These are phyloP conservation scores for Colletotrichum coccodes DNA, from an alignment of 2,329 filamentous ascomycete genomes.

Conservation along the genomic window DNA sequence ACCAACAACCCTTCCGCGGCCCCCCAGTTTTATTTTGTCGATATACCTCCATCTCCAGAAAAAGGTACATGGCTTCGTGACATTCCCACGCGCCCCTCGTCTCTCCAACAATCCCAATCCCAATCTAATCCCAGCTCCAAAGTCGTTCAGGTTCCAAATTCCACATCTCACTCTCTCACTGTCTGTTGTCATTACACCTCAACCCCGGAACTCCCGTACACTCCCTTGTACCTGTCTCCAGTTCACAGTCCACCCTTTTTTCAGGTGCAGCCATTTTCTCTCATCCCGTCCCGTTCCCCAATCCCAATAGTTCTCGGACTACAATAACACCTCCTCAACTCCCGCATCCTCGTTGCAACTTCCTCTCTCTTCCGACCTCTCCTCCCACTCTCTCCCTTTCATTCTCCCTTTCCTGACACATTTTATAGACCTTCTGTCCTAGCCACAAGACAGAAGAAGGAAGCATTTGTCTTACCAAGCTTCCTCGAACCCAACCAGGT, in stretches of 20 bases:
- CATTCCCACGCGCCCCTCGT: constrained; percentile 2
- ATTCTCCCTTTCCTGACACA: constrained; percentile 30
- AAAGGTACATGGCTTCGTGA: constrained; percentile 24
- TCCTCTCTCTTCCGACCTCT: constrained; percentile 16
- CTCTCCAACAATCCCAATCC: not conserved
- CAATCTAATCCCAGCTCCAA: constrained; percentile 11
- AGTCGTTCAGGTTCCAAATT: not conserved
- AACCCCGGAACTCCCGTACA: constrained; percentile 28
- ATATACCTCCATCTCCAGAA: constrained; percentile 30
- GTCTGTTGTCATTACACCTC: not conserved
- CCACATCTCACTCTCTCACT: constrained; percentile 4
- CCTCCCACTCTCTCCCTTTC: constrained; percentile 30
- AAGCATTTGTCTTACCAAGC: constrained; percentile 26
- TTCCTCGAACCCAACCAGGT: constrained; percentile 23
- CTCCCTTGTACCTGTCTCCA: constrained; percentile 9
- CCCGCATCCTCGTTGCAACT: not conserved
- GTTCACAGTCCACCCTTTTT: constrained; percentile 1
- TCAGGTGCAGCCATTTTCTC: not conserved
- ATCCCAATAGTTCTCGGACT: constrained; percentile 10
- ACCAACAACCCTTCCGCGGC: not conserved
- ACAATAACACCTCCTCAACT: constrained; percentile 27
- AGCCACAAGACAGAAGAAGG: constrained; percentile 29
- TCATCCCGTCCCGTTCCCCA: not conserved
- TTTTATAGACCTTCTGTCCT: constrained; percentile 29
- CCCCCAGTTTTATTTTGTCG: constrained; percentile 12